These are phyloP conservation scores for Fusarium vanettenii DNA, from an alignment of 2,329 filamentous ascomycete species.

Conservation along the genomic window DNA sequence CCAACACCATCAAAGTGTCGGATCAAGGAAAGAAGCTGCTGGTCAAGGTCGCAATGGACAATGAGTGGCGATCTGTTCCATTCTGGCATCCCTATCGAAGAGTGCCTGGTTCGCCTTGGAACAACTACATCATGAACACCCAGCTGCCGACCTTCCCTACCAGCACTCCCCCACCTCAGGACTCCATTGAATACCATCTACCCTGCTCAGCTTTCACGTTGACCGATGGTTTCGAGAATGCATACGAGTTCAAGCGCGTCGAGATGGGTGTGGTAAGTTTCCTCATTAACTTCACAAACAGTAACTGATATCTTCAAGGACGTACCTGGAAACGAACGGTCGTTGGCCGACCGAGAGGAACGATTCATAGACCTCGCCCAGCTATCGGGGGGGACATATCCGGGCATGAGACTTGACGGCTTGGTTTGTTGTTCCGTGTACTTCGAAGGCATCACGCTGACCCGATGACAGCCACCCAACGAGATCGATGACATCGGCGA, in stretches of 20 bases:
- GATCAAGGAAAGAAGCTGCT: constrained; percentile 29
- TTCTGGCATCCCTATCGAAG: constrained; percentile 35
- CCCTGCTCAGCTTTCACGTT: constrained; percentile 18
- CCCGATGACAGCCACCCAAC: not conserved
- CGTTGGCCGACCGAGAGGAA: not conserved
- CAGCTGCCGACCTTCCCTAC: constrained; percentile 3
- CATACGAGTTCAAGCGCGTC: constrained; percentile 8
- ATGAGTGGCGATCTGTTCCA: constrained; percentile 21
- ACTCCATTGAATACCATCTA: constrained; percentile 9
- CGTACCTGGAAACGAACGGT: not conserved
- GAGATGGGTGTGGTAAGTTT: constrained; percentile 13
- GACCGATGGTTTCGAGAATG: not conserved
- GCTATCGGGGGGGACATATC: constrained; percentile 2
- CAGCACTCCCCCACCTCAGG: not conserved
- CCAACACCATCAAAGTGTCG: constrained; percentile 32
- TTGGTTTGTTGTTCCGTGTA: not conserved
- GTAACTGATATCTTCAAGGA: not conserved
- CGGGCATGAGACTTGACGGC: not conserved
- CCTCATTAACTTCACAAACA: not conserved
- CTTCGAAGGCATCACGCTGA: not conserved
- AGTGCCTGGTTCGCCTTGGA: constrained; percentile 39
- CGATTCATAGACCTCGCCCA: constrained; percentile 14
- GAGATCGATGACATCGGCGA: not conserved
- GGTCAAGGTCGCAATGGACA: constrained; percentile 15
- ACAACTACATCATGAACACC: constrained; percentile 38